A percentile compares a stretch with the other conserved stretches of the same genome.
phyloP scores from a whole-genome alignment of 352 stramenopile genomes.

The Globisporangium cylindrosporum region DNA sequence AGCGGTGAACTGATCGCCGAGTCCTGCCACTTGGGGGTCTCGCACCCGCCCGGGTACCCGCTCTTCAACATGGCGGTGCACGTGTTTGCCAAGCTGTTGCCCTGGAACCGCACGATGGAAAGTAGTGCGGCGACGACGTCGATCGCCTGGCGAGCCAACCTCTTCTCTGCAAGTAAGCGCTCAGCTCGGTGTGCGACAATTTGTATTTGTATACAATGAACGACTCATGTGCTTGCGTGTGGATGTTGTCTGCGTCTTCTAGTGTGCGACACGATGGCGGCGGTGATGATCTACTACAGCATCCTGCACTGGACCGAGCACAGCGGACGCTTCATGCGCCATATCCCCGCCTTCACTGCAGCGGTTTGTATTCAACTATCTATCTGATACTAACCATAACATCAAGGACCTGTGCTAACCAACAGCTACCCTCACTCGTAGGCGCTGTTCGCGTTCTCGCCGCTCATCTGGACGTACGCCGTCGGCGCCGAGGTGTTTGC shows the following conservation, averaged over 20 bases:
- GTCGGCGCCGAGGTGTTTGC: constrained; percentile 95
- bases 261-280: constrained; percentile 58
- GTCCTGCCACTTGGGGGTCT: constrained; percentile 90
- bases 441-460: constrained; percentile 89
- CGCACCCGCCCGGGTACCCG: constrained; percentile 94
- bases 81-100: constrained; percentile 41
- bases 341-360: constrained; percentile 43
- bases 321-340: constrained; percentile 9
- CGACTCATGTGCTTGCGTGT: background rate
- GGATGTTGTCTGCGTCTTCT: constrained; percentile 4
- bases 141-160: constrained; percentile 86
- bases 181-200: background rate
- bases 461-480: constrained; percentile 94
- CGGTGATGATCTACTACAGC: constrained; percentile 50
- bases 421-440: constrained; percentile 13
- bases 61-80: constrained; percentile 91
- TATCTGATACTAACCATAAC: background rate
- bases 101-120: constrained; percentile 15
- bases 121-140: constrained; percentile 7
- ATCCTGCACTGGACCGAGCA: constrained; percentile 45
- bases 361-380: constrained; percentile 32
- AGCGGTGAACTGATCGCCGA: constrained; percentile 93
- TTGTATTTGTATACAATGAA: background rate
- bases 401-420: background rate
- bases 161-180: constrained; percentile 68